phyloP scores from a whole-genome alignment of 495 filamentous ascomycete species.

The Penicillium chermesinum region DNA sequence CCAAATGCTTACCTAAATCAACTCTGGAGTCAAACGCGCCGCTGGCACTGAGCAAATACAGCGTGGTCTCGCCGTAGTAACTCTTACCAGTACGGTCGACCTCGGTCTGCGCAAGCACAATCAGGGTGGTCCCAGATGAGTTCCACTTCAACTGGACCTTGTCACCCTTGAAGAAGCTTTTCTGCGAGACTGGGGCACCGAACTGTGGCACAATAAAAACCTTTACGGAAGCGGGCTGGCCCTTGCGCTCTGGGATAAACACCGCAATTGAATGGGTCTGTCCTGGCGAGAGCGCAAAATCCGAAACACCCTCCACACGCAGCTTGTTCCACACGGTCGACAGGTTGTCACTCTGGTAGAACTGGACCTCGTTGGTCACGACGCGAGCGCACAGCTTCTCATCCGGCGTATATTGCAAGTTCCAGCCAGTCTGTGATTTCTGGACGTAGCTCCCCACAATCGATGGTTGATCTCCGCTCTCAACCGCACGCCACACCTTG shows the following conservation, averaged over 20 bases:
- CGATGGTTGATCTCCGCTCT: slow-evolving; percentile 53
- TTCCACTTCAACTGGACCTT: slow-evolving; percentile 99
- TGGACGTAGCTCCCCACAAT: slow-evolving; percentile 89
- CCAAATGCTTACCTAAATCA: slow-evolving; percentile 55
- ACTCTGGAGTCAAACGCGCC: slow-evolving; percentile 90
- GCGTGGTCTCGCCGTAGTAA: slow-evolving; percentile 97
- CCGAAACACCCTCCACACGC: slow-evolving; percentile 81
- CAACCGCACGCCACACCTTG: slow-evolving; percentile 85
- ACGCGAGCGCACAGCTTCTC: slow-evolving; percentile 86
- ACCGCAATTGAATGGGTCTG: slow-evolving; percentile 85
- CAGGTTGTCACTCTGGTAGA: slow-evolving; percentile 84
- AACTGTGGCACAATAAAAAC: slow-evolving; percentile 91
- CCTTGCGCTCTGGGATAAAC: slow-evolving; percentile 94
- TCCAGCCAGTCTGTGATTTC: slow-evolving; percentile 93
- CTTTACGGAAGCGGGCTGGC: slow-evolving; percentile 87
- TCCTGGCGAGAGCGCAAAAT: slow-evolving; percentile 86
- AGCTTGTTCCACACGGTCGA: slow-evolving; percentile 90
- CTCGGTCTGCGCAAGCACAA: slow-evolving; percentile 96
- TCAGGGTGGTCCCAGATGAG: slow-evolving; percentile 75
- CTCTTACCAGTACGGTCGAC: slow-evolving; percentile 97
- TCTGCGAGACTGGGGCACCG: slow-evolving; percentile 75
- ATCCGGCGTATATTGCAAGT: slow-evolving; percentile 91
- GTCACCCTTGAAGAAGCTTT: slow-evolving; percentile 98
- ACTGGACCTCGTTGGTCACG: slow-evolving; percentile 96
- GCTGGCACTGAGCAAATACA: slow-evolving; percentile 90